Conservation (phyloP, 345 rosid species). For the Populus alba region DNA sequence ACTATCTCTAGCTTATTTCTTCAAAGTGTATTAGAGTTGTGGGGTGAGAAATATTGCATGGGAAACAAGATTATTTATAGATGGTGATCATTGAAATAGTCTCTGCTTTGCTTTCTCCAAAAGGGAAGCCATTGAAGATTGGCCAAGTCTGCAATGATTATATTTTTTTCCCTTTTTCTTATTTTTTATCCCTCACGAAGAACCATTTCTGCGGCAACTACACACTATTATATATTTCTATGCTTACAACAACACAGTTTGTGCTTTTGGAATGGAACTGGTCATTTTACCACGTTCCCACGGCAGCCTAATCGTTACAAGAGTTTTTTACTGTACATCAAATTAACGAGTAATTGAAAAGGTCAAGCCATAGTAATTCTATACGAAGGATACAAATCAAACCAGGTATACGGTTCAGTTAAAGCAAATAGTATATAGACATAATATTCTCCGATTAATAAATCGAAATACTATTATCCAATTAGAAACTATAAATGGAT, state of each 20-base stretch:
- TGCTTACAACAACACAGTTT: not conserved
- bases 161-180: too few relatives aligned
- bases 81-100: not conserved
- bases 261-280: not conserved
- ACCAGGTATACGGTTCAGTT: too few relatives aligned
- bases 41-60: not conserved
- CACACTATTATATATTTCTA: not conserved
- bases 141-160: not conserved
- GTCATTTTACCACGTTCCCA: not conserved
- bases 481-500: too few relatives aligned
- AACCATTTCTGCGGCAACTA: not conserved
- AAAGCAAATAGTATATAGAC: too few relatives aligned
- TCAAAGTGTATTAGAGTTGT: not conserved
- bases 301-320: too few relatives aligned
- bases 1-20: not conserved
- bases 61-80: conserved; percentile 6
- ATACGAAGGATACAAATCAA: too few relatives aligned
- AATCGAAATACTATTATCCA: too few relatives aligned
- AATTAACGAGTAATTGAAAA: too few relatives aligned
- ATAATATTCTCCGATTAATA: too few relatives aligned
- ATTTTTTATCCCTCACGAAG: not conserved
- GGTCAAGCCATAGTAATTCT: too few relatives aligned
- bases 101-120: not conserved
- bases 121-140: too few relatives aligned
- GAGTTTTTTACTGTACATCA: too few relatives aligned